Evolutionary conservation across 179 eudicot species (phyloP).

Genomic region (Amaranthus tricolor): DNA sequence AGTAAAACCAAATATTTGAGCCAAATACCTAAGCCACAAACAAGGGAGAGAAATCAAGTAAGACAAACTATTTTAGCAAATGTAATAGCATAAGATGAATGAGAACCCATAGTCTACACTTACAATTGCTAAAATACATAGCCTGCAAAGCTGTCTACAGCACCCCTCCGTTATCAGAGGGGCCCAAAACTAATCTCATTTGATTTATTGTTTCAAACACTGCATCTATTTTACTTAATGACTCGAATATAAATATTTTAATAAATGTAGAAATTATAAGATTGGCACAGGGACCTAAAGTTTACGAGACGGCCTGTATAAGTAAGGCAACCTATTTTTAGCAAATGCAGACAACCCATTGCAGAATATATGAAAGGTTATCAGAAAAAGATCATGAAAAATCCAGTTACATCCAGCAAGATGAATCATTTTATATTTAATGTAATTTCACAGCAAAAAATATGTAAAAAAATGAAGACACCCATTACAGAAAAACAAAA

Average conservation of each 20-base stretch:
- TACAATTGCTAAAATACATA: neutral
- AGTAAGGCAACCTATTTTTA: neutral
- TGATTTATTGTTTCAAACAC: too few relatives aligned
- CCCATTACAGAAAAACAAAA: constrained; percentile 17
- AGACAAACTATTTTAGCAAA: neutral
- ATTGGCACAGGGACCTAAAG: too few relatives aligned
- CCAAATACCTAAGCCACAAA: constrained; percentile 43
- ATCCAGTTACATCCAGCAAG: neutral
- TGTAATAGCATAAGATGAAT: too few relatives aligned
- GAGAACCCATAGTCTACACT: too few relatives aligned
- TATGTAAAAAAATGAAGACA: neutral
- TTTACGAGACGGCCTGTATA: too few relatives aligned
- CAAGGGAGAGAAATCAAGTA: neutral
- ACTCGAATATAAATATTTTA: too few relatives aligned
- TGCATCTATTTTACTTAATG: too few relatives aligned
- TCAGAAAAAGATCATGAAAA: neutral
- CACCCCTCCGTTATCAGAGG: too few relatives aligned
- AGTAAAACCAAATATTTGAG: constrained; percentile 65
- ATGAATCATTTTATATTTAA: too few relatives aligned
- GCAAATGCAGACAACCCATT: neutral
- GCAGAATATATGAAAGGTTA: neutral
- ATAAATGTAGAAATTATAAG: too few relatives aligned
- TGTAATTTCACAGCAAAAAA: neutral
- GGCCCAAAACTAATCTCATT: too few relatives aligned
- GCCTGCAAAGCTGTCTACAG: too few relatives aligned